Base-by-base conservation (phyloP, 345 rosid species). In the Garcia nutans region DNA sequence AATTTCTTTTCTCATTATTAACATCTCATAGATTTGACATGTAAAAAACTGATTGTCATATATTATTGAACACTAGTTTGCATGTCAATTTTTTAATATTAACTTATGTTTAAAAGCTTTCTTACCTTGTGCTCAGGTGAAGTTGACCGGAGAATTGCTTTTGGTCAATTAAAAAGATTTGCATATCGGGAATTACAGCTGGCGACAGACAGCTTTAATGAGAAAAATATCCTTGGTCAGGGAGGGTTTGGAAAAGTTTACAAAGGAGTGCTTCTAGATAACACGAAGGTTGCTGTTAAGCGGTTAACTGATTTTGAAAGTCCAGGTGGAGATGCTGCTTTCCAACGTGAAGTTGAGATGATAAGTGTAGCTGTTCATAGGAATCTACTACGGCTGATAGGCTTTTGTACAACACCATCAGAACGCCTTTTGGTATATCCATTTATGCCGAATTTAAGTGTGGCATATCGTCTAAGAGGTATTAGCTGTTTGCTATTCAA, bases 231-330 rank as follows among this genome's bases (percentile, higher is more conserved):
- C 41, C 97, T 95, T 19, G 99, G 99, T 37, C 97, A 93, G 84
- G 99, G 97, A 76, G 99, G 97, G 54, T 95, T 93, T 65, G 97
- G 97, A 65, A 95, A 95, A 86, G 99, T 95, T 63, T 95, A 95
- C 79, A 91, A 86, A 82, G 99, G 99, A 75, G 87, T 88, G 68
- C 96, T 95, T 82, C 82, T 86, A 42, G 97, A 93, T 84, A 81
- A 81, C 74, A 89, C 96, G 54, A 92, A 90, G 84, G 85, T 93
- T 10, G 97, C 99, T 3, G 99, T 95, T 59, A 95, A 95, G 87
- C 89, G 99, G 64, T 86, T 93, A 67, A 93, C 94, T 24, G 94
- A 95, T 91, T 93, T 86, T 65, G 97, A 93, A 82, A 91, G 93
- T 82, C 96, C 96, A 5, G 97, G 95, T 22, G 99, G 97, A 67